Conservation (phyloP, 2,329 filamentous ascomycete genomes). For the Neonectria sp. region DNA sequence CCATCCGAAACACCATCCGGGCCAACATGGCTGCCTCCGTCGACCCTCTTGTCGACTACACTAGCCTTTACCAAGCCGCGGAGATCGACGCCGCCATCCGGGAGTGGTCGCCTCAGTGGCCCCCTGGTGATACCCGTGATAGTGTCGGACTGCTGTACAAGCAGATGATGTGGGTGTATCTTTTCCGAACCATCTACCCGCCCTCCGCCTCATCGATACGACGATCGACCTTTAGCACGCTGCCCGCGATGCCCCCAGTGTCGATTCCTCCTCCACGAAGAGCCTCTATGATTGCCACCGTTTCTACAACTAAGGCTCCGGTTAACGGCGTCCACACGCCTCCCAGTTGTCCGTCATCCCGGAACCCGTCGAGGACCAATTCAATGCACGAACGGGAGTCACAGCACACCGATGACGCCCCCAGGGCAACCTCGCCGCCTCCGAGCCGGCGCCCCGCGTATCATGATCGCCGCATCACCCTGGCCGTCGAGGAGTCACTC, state of each 20-base stretch:
- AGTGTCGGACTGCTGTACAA: constrained; percentile 72
- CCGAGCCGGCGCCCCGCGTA: constrained; percentile 63
- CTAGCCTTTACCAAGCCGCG: constrained; percentile 79
- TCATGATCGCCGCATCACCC: constrained; percentile 66
- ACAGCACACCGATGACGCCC: constrained; percentile 32
- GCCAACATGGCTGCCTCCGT: constrained; percentile 72
- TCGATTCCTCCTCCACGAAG: constrained; percentile 47
- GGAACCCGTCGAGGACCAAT: constrained; percentile 55
- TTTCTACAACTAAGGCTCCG: constrained; percentile 42
- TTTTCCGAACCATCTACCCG: constrained; percentile 74
- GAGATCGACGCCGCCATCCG: constrained; percentile 83
- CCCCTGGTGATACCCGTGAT: constrained; percentile 69
- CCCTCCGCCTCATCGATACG: constrained; percentile 55
- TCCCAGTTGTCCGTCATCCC: constrained; percentile 52
- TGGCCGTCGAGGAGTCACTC: constrained; percentile 71
- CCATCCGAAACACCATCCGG: constrained; percentile 82
- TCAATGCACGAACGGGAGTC: constrained; percentile 58
- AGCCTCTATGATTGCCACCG: constrained; percentile 54
- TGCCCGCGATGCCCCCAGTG: constrained; percentile 40
- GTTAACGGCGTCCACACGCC: constrained; percentile 37
- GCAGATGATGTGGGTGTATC: constrained; percentile 77
- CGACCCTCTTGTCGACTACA: constrained; percentile 81
- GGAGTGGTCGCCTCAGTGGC: constrained; percentile 79
- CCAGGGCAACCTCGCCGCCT: constrained; percentile 58
- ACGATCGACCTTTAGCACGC: constrained; percentile 50